Percentiles rank a stretch among this genome's conserved stretches.
Conservation (phyloP, 805 yeast species). For the Wickerhamomyces mucosus region DNA sequence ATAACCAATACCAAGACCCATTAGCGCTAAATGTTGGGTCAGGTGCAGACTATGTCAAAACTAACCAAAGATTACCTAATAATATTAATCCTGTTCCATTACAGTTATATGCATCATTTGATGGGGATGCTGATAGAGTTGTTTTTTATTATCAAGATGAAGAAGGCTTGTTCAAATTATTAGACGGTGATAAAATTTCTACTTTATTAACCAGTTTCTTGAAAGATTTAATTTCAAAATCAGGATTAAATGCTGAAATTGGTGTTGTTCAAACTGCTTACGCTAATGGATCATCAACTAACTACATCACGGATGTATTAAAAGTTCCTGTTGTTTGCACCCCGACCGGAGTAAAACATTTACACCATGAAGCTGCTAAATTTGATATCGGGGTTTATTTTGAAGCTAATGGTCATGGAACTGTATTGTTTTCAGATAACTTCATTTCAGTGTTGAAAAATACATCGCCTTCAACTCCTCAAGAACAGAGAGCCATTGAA, state of each 20-base stretch:
- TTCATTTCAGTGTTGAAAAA: constrained; percentile 31
- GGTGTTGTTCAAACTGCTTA: constrained; percentile 98
- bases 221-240: constrained; percentile 37
- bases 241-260: constrained; percentile 31
- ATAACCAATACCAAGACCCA: constrained; percentile 46
- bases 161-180: constrained; percentile 34
- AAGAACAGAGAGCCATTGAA: constrained; percentile 39
- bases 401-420: constrained; percentile 99
- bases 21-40: constrained; percentile 61
- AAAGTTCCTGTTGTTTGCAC: constrained; percentile 78
- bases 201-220: constrained; percentile 70
- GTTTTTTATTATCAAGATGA: constrained; percentile 58
- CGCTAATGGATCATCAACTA: constrained; percentile 89
- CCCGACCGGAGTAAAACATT: constrained; percentile 93
- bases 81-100: constrained; percentile 38
- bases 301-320: constrained; percentile 50
- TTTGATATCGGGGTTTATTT: constrained; percentile 91
- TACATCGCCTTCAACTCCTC: constrained; percentile 28
- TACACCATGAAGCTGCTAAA: constrained; percentile 81
- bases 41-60: constrained; percentile 95
- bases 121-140: constrained; percentile 96
- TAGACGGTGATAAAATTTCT: constrained; percentile 94
- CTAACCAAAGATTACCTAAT: constrained; percentile 70
- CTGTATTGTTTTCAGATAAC: constrained; percentile 67
- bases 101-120: constrained; percentile 71